phyloP scores from a whole-genome alignment of 2,329 filamentous ascomycete species.

The Pleurostoma richardsiae region DNA sequence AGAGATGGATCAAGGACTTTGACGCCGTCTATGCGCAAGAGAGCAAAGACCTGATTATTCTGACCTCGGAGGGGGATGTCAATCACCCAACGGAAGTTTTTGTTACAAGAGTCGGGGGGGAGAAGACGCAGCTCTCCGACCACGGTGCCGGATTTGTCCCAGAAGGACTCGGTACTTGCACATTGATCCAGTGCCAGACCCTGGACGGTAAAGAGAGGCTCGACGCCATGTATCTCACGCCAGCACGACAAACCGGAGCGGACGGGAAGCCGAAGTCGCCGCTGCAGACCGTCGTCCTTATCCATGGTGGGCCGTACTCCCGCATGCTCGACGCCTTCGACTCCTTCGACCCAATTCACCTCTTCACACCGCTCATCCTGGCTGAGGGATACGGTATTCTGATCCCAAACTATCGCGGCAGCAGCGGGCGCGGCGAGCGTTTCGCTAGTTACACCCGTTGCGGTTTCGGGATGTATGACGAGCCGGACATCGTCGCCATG shows the following conservation, averaged over 20 bases:
- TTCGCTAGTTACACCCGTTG: slow-evolving; percentile 22
- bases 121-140: slow-evolving; percentile 9
- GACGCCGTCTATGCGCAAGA: neutral
- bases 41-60: slow-evolving; percentile 14
- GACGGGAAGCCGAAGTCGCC: slow-evolving; percentile 8
- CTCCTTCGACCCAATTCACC: slow-evolving; percentile 10
- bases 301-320: slow-evolving; percentile 28
- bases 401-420: slow-evolving; percentile 30
- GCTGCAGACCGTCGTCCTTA: slow-evolving; percentile 24
- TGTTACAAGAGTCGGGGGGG: slow-evolving; percentile 13
- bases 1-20: neutral
- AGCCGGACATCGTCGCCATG: slow-evolving; percentile 27
- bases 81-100: slow-evolving; percentile 22
- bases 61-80: slow-evolving; percentile 17
- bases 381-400: slow-evolving; percentile 29
- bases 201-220: slow-evolving; percentile 19
- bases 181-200: slow-evolving; percentile 17
- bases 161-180: slow-evolving; percentile 11
- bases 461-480: slow-evolving; percentile 26
- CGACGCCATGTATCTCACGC: slow-evolving; percentile 20
- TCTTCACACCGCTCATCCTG: slow-evolving; percentile 24
- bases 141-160: slow-evolving; percentile 11
- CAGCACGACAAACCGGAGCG: slow-evolving; percentile 6
- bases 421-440: slow-evolving; percentile 20
- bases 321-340: slow-evolving; percentile 22